These are phyloP conservation scores for Raddia distichophylla DNA, from an alignment of 176 grass and related monocot species.

Conservation along the genomic window DNA sequence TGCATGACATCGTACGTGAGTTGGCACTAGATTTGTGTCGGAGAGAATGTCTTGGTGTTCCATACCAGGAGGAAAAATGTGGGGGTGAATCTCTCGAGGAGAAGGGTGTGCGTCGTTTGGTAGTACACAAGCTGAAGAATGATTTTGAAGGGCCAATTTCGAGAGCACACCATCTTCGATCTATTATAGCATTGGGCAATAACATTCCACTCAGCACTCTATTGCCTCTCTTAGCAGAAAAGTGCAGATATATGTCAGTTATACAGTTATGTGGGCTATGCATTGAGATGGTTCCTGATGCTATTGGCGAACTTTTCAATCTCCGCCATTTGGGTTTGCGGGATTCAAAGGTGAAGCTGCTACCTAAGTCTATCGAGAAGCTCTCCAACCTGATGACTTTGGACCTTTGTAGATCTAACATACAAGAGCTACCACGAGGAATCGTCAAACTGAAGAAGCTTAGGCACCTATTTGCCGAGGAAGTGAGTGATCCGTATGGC, in stretches of 20 bases:
- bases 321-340: conserved; percentile 44
- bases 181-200: conserved; percentile 29
- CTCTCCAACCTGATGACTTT: conserved; percentile 25
- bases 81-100: background rate
- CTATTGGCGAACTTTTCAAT: conserved; percentile 44
- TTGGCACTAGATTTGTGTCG: conserved; percentile 18
- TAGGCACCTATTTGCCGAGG: conserved; percentile 37
- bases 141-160: background rate
- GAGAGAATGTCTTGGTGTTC: conserved; percentile 13
- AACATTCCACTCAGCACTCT: conserved; percentile 3
- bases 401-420: background rate
- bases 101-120: conserved; percentile 6
- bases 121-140: background rate
- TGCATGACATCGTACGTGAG: conserved; percentile 38
- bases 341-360: conserved; percentile 39
- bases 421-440: conserved; percentile 13
- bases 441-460: conserved; percentile 29
- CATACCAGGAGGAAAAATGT: conserved; percentile 8
- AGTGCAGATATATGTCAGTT: conserved; percentile 31
- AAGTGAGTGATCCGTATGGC: background rate
- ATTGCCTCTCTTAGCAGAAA: background rate
- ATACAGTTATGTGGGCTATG: conserved; percentile 20
- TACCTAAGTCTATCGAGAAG: conserved; percentile 33
- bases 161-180: conserved; percentile 4
- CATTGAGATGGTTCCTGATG: conserved; percentile 27